phyloP scores from a whole-genome alignment of 2,329 filamentous ascomycete genomes.

The Claviceps sp. region DNA sequence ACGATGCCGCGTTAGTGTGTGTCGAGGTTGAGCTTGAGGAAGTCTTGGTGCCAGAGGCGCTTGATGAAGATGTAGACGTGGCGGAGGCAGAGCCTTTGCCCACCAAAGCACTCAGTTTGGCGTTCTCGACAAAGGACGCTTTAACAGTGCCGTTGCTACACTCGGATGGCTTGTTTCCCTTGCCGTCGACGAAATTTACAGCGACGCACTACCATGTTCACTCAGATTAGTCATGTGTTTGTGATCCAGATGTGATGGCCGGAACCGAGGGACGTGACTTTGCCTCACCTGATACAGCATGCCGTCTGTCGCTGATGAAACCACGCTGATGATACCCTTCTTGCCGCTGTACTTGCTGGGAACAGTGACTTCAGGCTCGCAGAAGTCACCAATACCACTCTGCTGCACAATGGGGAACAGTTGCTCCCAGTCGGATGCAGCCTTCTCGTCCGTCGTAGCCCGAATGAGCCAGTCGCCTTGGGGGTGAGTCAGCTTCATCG shows the following conservation, averaged over 20 bases:
- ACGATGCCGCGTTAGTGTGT: conserved; percentile 13
- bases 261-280: background rate
- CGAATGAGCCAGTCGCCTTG: conserved; percentile 45
- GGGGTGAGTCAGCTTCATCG: conserved; percentile 34
- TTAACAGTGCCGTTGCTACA: conserved; percentile 24
- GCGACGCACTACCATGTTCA: conserved; percentile 31
- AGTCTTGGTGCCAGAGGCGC: conserved; percentile 8
- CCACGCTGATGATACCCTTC: conserved; percentile 40
- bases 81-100: conserved; percentile 7
- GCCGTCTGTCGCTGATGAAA: conserved; percentile 40
- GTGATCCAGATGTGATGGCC: background rate
- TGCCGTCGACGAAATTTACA: conserved; percentile 40
- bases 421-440: conserved; percentile 38
- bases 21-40: conserved; percentile 10
- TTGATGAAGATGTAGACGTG: background rate
- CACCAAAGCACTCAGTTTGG: conserved; percentile 21
- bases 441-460: conserved; percentile 36
- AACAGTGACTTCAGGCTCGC: conserved; percentile 33
- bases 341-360: conserved; percentile 38
- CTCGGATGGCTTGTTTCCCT: conserved; percentile 15
- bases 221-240: background rate
- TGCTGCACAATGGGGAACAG: conserved; percentile 40
- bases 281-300: conserved; percentile 39
- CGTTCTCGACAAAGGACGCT: conserved; percentile 19
- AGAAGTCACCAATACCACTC: conserved; percentile 40